Conservation (phyloP, 2,329 filamentous ascomycete species). For the Exophiala sideris region DNA sequence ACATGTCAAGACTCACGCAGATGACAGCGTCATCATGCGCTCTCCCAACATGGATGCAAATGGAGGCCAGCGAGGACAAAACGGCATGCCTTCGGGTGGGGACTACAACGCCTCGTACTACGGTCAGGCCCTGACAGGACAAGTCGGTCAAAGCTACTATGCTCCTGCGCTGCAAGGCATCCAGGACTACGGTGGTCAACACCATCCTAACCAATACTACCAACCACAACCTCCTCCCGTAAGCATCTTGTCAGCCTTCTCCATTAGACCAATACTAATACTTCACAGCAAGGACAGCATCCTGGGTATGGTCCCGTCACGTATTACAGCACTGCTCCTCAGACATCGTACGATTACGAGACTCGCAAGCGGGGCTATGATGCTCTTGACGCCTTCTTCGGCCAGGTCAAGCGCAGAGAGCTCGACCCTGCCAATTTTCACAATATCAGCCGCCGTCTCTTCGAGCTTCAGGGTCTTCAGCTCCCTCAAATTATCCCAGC, state of each 20-base stretch:
- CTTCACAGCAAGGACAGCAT: conserved; percentile 54
- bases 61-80: conserved; percentile 35
- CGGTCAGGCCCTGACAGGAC: conserved; percentile 24
- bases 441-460: conserved; percentile 83
- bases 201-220: conserved; percentile 30
- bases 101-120: conserved; percentile 29
- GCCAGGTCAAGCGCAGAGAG: conserved; percentile 83
- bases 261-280: conserved; percentile 29
- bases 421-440: conserved; percentile 87
- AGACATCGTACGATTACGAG: conserved; percentile 67
- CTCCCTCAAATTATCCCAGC: conserved; percentile 58
- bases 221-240: conserved; percentile 27
- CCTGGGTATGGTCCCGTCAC: conserved; percentile 68
- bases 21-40: conserved; percentile 75
- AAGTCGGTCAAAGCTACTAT: conserved; percentile 29
- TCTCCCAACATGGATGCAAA: conserved; percentile 54
- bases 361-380: conserved; percentile 81
- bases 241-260: background rate
- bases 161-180: conserved; percentile 27
- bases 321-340: conserved; percentile 68
- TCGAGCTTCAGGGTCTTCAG: conserved; percentile 70
- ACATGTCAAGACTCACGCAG: conserved; percentile 97
- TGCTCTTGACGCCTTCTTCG: conserved; percentile 89
- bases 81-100: conserved; percentile 27
- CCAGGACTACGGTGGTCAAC: conserved; percentile 29